phyloP scores from a whole-genome alignment of 2,329 filamentous ascomycete species.

The Penicillium sp. region DNA sequence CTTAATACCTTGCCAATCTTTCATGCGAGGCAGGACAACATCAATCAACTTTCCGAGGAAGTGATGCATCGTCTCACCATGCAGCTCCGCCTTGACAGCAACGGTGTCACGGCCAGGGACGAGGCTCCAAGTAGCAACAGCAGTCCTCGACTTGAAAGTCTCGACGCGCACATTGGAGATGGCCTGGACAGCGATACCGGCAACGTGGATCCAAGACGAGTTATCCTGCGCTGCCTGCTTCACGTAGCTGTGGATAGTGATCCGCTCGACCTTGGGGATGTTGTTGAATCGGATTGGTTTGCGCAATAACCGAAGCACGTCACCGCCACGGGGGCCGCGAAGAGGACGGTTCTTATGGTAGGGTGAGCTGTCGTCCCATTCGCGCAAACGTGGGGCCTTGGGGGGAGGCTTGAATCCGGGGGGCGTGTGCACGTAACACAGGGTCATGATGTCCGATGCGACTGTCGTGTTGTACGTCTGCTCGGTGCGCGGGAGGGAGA shows the following conservation, averaged over 20 bases:
- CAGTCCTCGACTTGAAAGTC: conserved; percentile 70
- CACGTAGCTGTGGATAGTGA: conserved; percentile 79
- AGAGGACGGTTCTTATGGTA: conserved; percentile 92
- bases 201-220: conserved; percentile 77
- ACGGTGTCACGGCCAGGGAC: conserved; percentile 69
- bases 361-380: conserved; percentile 88
- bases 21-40: conserved; percentile 90
- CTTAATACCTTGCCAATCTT: conserved; percentile 87
- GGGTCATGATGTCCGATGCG: conserved; percentile 82
- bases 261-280: conserved; percentile 77
- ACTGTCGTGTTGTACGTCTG: conserved; percentile 90
- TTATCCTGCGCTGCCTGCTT: conserved; percentile 71
- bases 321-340: conserved; percentile 80
- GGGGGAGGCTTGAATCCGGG: conserved; percentile 69
- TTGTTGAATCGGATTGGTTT: conserved; percentile 76
- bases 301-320: conserved; percentile 56
- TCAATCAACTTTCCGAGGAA: conserved; percentile 90
- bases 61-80: conserved; percentile 81
- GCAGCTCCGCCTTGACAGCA: conserved; percentile 76
- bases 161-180: conserved; percentile 77
- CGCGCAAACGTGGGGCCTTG: conserved; percentile 70
- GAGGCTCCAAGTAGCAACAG: conserved; percentile 76
- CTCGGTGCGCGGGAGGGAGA: conserved; percentile 81
- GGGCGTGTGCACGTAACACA: conserved; percentile 84
- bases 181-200: conserved; percentile 80